Evolutionary conservation across 2,329 filamentous ascomycete species (phyloP).

Genomic region (Cercospora sojina): DNA sequence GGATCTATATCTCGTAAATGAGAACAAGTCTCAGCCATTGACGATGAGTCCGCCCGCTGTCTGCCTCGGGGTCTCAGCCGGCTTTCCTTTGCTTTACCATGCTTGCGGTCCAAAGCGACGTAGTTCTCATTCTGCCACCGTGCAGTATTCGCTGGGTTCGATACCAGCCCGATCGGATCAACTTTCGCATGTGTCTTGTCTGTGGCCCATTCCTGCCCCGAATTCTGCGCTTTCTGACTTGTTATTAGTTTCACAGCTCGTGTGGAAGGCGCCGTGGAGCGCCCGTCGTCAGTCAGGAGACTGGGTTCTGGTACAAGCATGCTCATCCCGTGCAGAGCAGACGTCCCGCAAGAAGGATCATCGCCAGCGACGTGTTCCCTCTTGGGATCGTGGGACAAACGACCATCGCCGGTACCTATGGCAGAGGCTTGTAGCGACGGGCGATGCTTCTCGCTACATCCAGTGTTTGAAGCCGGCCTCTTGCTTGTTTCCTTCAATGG

Average conservation of each 20-base stretch:
- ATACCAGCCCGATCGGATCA: conserved; percentile 20
- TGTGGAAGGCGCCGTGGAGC: neutral
- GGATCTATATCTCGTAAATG: neutral
- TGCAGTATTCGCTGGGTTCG: conserved; percentile 12
- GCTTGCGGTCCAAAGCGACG: neutral
- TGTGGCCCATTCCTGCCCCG: conserved; percentile 8
- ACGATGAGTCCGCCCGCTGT: neutral
- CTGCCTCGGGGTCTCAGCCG: neutral
- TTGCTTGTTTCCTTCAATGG: neutral
- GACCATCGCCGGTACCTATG: neutral
- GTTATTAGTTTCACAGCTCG: neutral
- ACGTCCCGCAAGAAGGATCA: neutral
- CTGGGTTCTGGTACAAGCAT: neutral
- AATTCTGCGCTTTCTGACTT: neutral
- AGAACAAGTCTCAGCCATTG: neutral
- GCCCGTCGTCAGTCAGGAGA: neutral
- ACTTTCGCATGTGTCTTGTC: conserved; percentile 15
- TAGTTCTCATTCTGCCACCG: conserved; percentile 17
- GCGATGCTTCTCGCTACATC: neutral
- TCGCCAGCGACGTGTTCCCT: neutral
- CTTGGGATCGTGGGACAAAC: neutral
- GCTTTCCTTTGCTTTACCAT: neutral
- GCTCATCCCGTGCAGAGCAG: neutral
- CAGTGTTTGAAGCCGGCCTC: neutral
- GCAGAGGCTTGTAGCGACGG: neutral